Evolutionary conservation across 2,329 filamentous ascomycete species (phyloP).

Genomic region (Cordyceps cateniannulata): DNA sequence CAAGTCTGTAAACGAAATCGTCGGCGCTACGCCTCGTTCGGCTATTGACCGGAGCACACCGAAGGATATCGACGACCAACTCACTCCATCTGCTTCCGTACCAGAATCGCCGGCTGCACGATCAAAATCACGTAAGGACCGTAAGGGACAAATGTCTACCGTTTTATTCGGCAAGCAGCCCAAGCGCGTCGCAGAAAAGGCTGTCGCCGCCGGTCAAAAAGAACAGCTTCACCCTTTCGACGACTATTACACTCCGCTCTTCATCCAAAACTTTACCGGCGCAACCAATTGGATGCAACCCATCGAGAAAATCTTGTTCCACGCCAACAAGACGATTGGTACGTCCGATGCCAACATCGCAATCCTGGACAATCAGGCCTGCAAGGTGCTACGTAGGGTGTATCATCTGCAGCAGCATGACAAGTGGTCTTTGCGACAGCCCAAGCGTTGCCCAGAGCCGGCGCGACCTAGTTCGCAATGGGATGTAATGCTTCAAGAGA

Average conservation of each 20-base stretch:
- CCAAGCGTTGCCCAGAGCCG: constrained; percentile 78
- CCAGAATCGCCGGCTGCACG: constrained; percentile 36
- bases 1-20: constrained; percentile 67
- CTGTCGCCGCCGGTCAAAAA: constrained; percentile 33
- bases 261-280: constrained; percentile 51
- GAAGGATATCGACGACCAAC: constrained; percentile 27
- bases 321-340: constrained; percentile 83
- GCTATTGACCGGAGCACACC: constrained; percentile 19
- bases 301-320: constrained; percentile 66
- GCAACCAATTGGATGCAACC: constrained; percentile 55
- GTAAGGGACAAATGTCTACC: constrained; percentile 62
- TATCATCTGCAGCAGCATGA: constrained; percentile 87
- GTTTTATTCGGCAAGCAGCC: constrained; percentile 71
- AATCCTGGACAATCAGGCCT: constrained; percentile 80
- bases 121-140: constrained; percentile 42
- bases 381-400: constrained; percentile 76
- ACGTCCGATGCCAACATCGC: constrained; percentile 79
- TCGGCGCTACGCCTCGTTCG: constrained; percentile 49
- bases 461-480: constrained; percentile 69
- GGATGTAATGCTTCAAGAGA: constrained; percentile 82
- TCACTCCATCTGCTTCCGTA: constrained; percentile 37
- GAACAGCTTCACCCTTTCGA: constrained; percentile 43
- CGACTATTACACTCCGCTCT: constrained; percentile 59
- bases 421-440: constrained; percentile 87
- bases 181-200: constrained; percentile 41